Percentiles rank a stretch among this genome's conserved stretches.
Conservation (phyloP, 805 yeast genomes). For the Diddensiella caesifluorescens region DNA sequence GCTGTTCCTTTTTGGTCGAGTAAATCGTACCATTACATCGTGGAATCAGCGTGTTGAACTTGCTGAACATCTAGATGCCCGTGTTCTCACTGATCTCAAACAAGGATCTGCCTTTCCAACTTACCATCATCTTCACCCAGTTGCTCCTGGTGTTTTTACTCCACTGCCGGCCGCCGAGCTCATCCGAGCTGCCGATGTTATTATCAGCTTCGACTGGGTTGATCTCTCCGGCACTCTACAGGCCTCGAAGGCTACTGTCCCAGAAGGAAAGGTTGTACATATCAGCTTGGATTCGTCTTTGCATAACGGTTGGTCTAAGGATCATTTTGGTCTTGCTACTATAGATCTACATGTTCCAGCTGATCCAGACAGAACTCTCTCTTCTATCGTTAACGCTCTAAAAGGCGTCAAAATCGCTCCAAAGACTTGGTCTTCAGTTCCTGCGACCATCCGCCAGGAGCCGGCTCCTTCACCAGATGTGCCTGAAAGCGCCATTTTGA, state of each 20-base stretch:
- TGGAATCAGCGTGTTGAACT: constrained; percentile 4
- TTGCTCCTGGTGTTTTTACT: constrained; percentile 4
- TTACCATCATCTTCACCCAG: constrained; percentile 4
- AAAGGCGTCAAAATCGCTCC: not conserved
- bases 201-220: constrained; percentile 6
- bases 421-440: not conserved
- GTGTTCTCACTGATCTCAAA: constrained; percentile 5
- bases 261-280: constrained; percentile 2
- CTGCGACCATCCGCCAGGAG: constrained; percentile 2
- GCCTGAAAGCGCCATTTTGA: constrained; percentile 1
- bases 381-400: not conserved
- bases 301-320: constrained; percentile 6
- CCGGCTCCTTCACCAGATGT: constrained; percentile 6
- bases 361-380: constrained; percentile 1
- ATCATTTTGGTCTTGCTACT: constrained; percentile 5
- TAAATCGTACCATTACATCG: not conserved
- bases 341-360: constrained; percentile 3
- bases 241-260: constrained; percentile 1
- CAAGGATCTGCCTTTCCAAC: constrained; percentile 5
- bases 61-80: constrained; percentile 1
- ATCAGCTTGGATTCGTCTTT: constrained; percentile 4
- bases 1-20: constrained; percentile 4
- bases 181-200: constrained; percentile 5
- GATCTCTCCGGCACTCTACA: constrained; percentile 6
- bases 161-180: constrained; percentile 6